Base-by-base conservation (phyloP, 441 rosid genomes). In the Euphorbia celastroides region DNA sequence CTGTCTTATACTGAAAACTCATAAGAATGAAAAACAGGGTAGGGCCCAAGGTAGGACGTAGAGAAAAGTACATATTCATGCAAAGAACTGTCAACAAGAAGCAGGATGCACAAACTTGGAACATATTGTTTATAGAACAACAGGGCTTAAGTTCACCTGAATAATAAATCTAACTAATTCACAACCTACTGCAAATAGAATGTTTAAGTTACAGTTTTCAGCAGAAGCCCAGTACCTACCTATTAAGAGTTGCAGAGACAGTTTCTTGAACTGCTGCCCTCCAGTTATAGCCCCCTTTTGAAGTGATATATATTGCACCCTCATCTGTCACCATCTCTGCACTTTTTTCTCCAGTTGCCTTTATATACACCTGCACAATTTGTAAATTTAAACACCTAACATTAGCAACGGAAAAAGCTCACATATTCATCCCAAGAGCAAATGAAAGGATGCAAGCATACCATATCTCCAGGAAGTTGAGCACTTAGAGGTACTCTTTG, bases 381-480 rank as follows among this genome's bases (percentile, higher is more conserved):
- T 25, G 67, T 50, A 64, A 57, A 2, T n/a, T 9, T 20, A 71
- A 38, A 34, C 67, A 60, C n/a, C 25, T 2, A 58, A 20, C 42
- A 30, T 48, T 41, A 34, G 54, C 62, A 32, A 60, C 14, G 14
- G 26, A 59, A 62, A 10, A 0, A 55, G 20, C 25, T 31, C 3
- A 16, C 12, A 60, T 31, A 50, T 10, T 51, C 26, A n/a, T n/a
- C 26, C 56, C n/a, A 10, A 11, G 31, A 34, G 26, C 5, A 20
- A 62, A 0, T 5, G 16, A 38, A 32, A 26, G 23, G 22, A 34
- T 5, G 13, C 28, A 46, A 38, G 48, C 27, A 26, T 78, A 93
- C 97, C 78, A 93, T 89, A 76, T 93, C 97, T 54, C 98, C 96
- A 31, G 96, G 97, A 78, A 93, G 98, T 77, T 90, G 88, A 84